Percentiles rank a stretch among this genome's conserved stretches.
Conservation (phyloP, 78 protist genomes). For the Dictyostelium brefeldianum region DNA sequence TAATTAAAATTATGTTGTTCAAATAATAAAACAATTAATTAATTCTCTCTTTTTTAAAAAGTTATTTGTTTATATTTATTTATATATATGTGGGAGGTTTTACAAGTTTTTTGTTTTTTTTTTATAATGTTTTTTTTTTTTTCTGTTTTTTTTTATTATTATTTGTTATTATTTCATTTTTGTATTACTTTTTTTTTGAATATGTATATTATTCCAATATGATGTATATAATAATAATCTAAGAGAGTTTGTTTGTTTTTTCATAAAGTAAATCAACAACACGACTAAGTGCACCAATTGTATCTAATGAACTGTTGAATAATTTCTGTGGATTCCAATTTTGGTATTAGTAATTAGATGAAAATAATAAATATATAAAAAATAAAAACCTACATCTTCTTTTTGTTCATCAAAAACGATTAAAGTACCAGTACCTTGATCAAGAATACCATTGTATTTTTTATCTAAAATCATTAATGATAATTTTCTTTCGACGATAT, state of each 20-base stretch:
- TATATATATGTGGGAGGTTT: too few relatives aligned
- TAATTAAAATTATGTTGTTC: too few relatives aligned
- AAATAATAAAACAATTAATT: too few relatives aligned
- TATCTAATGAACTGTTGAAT: conserved; percentile 87
- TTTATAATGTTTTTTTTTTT: too few relatives aligned
- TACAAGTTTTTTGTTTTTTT: too few relatives aligned
- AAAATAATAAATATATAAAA: neutral
- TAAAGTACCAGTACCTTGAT: conserved; percentile 97
- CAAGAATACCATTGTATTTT: conserved; percentile 96
- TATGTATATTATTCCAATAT: too few relatives aligned
- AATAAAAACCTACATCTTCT: conserved; percentile 41
- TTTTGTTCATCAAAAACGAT: conserved; percentile 90
- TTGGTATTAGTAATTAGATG: neutral
- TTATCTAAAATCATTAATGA: conserved; percentile 98
- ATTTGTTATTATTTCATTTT: too few relatives aligned
- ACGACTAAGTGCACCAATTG: conserved; percentile 83
- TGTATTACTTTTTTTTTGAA: too few relatives aligned
- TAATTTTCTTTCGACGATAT: conserved; percentile 92
- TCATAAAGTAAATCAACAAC: conserved; percentile 93
- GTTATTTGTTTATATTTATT: too few relatives aligned
- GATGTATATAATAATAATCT: neutral
- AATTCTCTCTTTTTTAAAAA: too few relatives aligned
- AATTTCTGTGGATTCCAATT: conserved; percentile 46
- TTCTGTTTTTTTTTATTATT: too few relatives aligned
- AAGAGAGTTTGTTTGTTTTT: conserved; percentile 84